Base-by-base conservation (phyloP, 129 eudicot species). In the Gnaphalium uliginosum region DNA sequence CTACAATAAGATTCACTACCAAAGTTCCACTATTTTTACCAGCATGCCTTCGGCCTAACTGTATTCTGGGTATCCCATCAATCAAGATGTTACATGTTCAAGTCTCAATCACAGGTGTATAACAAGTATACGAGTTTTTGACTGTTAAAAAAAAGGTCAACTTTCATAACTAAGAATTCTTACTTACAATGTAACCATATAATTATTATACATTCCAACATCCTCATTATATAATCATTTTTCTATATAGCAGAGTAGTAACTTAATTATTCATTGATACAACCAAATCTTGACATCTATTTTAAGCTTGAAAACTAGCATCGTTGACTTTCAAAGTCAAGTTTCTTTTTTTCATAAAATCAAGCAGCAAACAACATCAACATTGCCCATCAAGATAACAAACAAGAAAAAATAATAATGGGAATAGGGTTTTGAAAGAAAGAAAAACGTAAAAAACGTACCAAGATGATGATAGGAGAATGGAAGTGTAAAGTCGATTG, bases 251-350 rank as follows among this genome's bases (percentile, higher is more conserved):
- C n/a, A 46, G 4, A 1, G 6, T 8, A 51, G 11, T 51, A 50
- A 24, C 50, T 27, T 50, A 26, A 48, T 70, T 70, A 0, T 33
- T 70, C 41, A 27, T 60, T 13, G 53, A 46, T 46, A 46, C 53
- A 46, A 13, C 53, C 53, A 46, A 13, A 14, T 46, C 53, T 46
- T 46, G 53, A 13, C n/a, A n/a, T 71, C 48, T 56, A 71, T 13
- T 51, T 53, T 4, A 53, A 71, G 64, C 75, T 71, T 46, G 27
- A 51, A 71, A 71, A 71, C 64, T 29, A 51, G 26, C 46, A 71
- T 19, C 46, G 48, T 71, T 71, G 75, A 71, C 75, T 53, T 71
- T 29, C 13, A 71, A 71, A 71, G 64, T 71, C 75, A 71, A 53
- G 32, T 29, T 29, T 17, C 1, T 4, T 11, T 26, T 26, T 51